phyloP scores from a whole-genome alignment of 148 eudicot species.

The Fagopyrum homotropicum region DNA sequence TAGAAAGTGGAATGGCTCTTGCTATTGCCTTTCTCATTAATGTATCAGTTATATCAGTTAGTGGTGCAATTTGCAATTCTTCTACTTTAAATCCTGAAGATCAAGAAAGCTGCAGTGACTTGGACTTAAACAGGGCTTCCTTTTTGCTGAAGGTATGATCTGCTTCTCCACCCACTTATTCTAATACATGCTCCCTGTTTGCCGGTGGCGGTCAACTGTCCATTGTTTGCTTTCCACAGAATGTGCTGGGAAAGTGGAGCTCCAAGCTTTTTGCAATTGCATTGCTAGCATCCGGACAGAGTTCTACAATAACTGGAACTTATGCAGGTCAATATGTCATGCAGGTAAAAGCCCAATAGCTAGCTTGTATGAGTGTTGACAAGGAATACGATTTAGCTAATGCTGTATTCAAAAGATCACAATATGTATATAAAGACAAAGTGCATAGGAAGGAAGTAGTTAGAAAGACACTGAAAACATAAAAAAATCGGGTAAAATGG shows the following conservation, averaged over 20 bases:
- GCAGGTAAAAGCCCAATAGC: conserved; percentile 49
- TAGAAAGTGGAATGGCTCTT: conserved; percentile 89
- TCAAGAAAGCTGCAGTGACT: conserved; percentile 62
- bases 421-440: too few relatives aligned
- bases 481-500: too few relatives aligned
- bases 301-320: conserved; percentile 98
- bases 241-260: conserved; percentile 97
- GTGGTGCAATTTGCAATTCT: conserved; percentile 79
- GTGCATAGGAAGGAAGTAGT: too few relatives aligned
- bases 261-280: conserved; percentile 95
- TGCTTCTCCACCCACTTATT: not conserved
- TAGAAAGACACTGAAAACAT: too few relatives aligned
- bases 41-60: conserved; percentile 84
- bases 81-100: conserved; percentile 50
- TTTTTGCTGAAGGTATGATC: conserved; percentile 70
- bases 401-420: too few relatives aligned
- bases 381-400: too few relatives aligned
- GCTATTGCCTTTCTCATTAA: conserved; percentile 81
- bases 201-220: too few relatives aligned
- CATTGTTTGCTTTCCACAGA: conserved; percentile 33
- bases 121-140: conserved; percentile 90
- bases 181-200: not conserved
- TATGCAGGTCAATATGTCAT: conserved; percentile 99
- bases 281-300: conserved; percentile 95
- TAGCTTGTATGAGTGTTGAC: too few relatives aligned